These are phyloP conservation scores for Ustilago hordei DNA, from an alignment of 1,284 basidiomycete species.

Conservation along the genomic window DNA sequence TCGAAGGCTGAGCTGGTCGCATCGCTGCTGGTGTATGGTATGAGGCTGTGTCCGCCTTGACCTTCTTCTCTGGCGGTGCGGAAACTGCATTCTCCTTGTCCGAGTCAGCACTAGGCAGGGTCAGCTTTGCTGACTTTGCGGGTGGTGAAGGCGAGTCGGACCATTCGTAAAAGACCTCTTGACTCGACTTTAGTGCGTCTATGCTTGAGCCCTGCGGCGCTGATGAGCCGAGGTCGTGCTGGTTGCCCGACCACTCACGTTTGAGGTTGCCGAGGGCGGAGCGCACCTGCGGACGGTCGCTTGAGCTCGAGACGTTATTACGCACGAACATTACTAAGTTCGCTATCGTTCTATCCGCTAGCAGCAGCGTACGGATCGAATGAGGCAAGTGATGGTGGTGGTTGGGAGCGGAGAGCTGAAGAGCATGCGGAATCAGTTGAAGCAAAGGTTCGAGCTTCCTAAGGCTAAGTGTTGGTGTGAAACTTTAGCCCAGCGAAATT, in stretches of 20 bases:
- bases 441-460: no score
- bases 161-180: conserved; percentile 48
- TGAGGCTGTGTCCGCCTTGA: conserved; percentile 5
- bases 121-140: neutral
- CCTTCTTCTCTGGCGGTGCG: conserved; percentile 23
- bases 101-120: conserved; percentile 14
- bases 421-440: conserved; percentile 9
- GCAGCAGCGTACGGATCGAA: neutral
- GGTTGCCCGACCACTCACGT: conserved; percentile 54
- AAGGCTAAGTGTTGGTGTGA: neutral
- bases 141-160: conserved; percentile 48
- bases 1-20: neutral
- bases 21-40: neutral
- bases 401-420: conserved; percentile 9
- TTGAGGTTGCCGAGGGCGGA: conserved; percentile 49
- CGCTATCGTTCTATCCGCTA: neutral
- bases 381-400: neutral
- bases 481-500: conserved; percentile 3
- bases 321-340: conserved; percentile 17
- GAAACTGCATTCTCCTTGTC: conserved; percentile 38
- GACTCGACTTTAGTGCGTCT: conserved; percentile 16
- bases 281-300: conserved; percentile 29
- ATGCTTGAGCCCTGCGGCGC: conserved; percentile 5
- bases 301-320: conserved; percentile 17
- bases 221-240: conserved; percentile 47